Evolutionary conservation across 805 yeast genomes (phyloP), one percentile per base, ranked within the genome.

Genomic region (Wickerhamomyces kurtzmanii): DNA sequence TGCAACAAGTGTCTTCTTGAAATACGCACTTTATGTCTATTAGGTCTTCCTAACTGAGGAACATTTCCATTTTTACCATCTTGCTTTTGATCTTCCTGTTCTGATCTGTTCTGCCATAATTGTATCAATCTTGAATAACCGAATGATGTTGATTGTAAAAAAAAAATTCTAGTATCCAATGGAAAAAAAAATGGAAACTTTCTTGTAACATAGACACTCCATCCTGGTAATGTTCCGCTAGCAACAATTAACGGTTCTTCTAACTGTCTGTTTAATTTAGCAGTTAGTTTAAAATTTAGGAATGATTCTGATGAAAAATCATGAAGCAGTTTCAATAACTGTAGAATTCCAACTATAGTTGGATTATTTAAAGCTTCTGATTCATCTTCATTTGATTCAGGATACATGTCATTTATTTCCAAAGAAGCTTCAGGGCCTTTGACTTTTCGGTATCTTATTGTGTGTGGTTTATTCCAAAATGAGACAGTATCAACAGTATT

Each of bases 221-320:
- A 89, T 6, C 69, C 70, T 0, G 97, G 97, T 22, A 89, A 49
- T 3, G 82, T 69, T 0, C 89, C 91, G 47, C 94, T 75, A 0
- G 93, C 89, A 16, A 89, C 89, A 12, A 86, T 65, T 30, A 87
- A 57, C 0, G 94, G 91, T 37, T 89, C 96, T 41, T 87, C 96
- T 23, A 89, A 53, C 51, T 87, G 96, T 27, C 93, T 61, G 31
- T 81, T 79, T 30, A 91, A 57, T 49, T 87, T 89, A 1, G 93
- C 93, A 6, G 94, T 77, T 12, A 89, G 50, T 43, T 86, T 86
- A 53, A 84, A 73, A 47, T 83, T 86, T 40, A 76, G 56, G 43
- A 85, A 87, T 9, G 43, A 43, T n/a, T 48, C 55, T 8, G 34
- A 36, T 10, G 45, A 30, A 28, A 41, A 37, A 28, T 63, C 55